Base-by-base conservation (phyloP, 306 rosid species). In the Dryas octopetala region DNA sequence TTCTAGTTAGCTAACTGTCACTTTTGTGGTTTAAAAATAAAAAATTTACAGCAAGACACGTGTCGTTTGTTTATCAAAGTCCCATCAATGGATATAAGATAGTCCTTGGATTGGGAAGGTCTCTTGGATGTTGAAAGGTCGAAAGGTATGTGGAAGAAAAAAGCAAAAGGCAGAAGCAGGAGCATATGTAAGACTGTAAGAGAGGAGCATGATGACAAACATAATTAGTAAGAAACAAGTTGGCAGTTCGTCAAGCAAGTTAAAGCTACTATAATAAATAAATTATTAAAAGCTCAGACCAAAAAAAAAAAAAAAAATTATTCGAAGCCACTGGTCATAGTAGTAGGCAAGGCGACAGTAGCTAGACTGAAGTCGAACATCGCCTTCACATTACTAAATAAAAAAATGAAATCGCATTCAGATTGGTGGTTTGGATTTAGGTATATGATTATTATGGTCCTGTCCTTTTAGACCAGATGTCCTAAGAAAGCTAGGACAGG, bases 201-300 rank as follows among this genome's bases (percentile, higher is more conserved):
- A 66, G 75, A 32, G 53, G 68, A 49, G 26, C 64, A n/a, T 46
- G 77, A n/a, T 62, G 54, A 23, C 3, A 53, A 53, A 45, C 76
- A 70, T 17, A 32, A 32, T 32, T 32, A 73, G 64, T 50, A 65
- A 65, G 62, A 19, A 49, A 58, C 79, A 68, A 7, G 79, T 79
- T 76, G 84, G 79, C 65, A 44, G 77, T 80, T 84, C 80, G 85
- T 84, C 85, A 74, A 61, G 69, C 80, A 59, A 77, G 85, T 80
- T 80, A 84, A 77, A 69, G 83, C 75, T 44, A 14, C 62, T 46
- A 50, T 67, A 32, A 32, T 32, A 1, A 32, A 57, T 77, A 71
- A 80, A 80, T 68, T 54, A 74, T 73, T 72, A 2, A 32, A 32
- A 32, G 38, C 3, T 32, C 43, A 58, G 83, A 80, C 50, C 73